phyloP scores from a whole-genome alignment of 306 rosid genomes.

The Clitoria ternatea region DNA sequence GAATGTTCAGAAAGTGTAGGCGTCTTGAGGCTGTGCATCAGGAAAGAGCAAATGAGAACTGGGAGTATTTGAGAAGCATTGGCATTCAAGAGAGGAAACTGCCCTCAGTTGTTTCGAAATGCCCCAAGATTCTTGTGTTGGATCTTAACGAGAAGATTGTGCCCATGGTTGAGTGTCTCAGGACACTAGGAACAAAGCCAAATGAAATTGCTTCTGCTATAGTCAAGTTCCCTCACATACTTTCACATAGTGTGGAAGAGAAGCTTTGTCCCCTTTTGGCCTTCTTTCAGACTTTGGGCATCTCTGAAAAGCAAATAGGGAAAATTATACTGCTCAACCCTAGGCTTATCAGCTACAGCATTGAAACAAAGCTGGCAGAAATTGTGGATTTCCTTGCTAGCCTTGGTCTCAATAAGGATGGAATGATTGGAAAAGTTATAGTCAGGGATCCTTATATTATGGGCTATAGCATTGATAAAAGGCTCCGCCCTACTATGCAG shows the following conservation, averaged over 20 bases:
- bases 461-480: constrained; percentile 82
- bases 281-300: constrained; percentile 74
- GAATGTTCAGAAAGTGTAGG: constrained; percentile 66
- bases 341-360: constrained; percentile 89
- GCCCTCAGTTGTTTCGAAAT: constrained; percentile 75
- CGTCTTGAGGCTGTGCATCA: constrained; percentile 56
- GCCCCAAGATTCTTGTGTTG: constrained; percentile 75
- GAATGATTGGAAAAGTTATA: constrained; percentile 72
- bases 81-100: constrained; percentile 87
- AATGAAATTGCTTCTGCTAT: constrained; percentile 70
- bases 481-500: constrained; percentile 65
- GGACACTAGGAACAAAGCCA: constrained; percentile 66
- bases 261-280: constrained; percentile 95
- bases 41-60: constrained; percentile 74
- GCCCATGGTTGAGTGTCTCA: constrained; percentile 79
- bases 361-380: constrained; percentile 65
- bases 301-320: constrained; percentile 79
- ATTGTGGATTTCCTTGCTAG: constrained; percentile 65
- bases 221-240: constrained; percentile 74
- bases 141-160: constrained; percentile 79
- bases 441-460: constrained; percentile 72
- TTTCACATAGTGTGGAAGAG: constrained; percentile 80
- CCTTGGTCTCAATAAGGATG: constrained; percentile 70
- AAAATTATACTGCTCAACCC: constrained; percentile 77
- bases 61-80: constrained; percentile 67